A percentile compares a stretch with the other conserved stretches of the same genome.
Conservation (phyloP, 2,329 filamentous ascomycete genomes). For the Simplicillium aogashimaense region DNA sequence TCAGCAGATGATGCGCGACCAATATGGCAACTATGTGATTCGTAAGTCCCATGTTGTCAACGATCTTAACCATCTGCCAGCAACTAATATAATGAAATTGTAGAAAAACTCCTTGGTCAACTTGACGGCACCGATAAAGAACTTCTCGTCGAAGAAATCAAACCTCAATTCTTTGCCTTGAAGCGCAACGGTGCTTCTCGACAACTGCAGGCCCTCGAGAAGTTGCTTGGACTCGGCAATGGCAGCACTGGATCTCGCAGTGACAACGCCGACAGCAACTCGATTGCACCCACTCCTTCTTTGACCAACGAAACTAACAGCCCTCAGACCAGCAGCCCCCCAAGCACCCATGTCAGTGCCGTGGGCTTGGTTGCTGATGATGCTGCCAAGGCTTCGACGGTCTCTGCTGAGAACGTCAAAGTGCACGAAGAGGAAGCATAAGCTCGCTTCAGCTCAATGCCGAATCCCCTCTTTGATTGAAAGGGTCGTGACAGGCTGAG, state of each 20-base stretch:
- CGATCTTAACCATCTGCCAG: slow-evolving; percentile 15
- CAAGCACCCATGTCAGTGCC: slow-evolving; percentile 52
- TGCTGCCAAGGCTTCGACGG: slow-evolving; percentile 12
- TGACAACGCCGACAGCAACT: slow-evolving; percentile 29
- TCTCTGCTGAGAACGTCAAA: slow-evolving; percentile 9
- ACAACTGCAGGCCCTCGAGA: slow-evolving; percentile 36
- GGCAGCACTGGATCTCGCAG: slow-evolving; percentile 5
- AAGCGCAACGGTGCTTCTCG: slow-evolving; percentile 57
- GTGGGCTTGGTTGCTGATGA: slow-evolving; percentile 24
- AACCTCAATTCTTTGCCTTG: slow-evolving; percentile 47
- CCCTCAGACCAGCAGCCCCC: slow-evolving; percentile 55
- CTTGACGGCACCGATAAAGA: slow-evolving; percentile 51
- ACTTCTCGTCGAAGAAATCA: slow-evolving; percentile 52
- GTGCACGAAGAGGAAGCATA: slow-evolving; percentile 22
- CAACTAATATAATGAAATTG: slow-evolving; percentile 7
- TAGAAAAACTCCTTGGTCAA: slow-evolving; percentile 69
- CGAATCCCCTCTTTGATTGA: background rate
- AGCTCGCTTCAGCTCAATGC: background rate
- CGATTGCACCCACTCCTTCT: slow-evolving; percentile 52
- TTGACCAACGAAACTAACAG: slow-evolving; percentile 62
- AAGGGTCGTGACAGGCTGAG: too few species aligned
- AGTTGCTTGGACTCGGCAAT: slow-evolving; percentile 15
- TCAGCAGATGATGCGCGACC: slow-evolving; percentile 73
- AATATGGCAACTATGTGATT: slow-evolving; percentile 92
- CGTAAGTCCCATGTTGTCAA: too few species aligned